Evolutionary conservation across 371 early-diverging fungal genomes (phyloP), one percentile per base, ranked within the genome.

Genomic region (Lichtheimia ornata): DNA sequence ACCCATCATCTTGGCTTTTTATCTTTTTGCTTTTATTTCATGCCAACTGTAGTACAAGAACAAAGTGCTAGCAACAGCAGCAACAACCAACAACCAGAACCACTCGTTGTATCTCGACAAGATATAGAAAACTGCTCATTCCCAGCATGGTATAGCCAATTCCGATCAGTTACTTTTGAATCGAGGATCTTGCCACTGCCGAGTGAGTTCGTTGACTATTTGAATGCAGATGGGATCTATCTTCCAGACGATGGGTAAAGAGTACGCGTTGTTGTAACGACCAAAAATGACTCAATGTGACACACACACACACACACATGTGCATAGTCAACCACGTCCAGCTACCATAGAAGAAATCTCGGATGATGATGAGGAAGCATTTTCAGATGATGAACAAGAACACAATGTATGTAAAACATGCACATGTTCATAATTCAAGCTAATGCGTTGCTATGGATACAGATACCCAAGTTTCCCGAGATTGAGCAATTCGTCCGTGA

Each of bases 201-300:
- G 0, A 68, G 69, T n/a, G 87, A 79, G 5, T 95, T 96, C 72
- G 61, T 96, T 17, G 81, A 86, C 7, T 97, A 95, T 57, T 74
- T 97, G 50, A 78, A 87, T 57, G 87, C 89, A 4, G 97, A 97
- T 64, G 89, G 94, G 3, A 83, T 97, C 13, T 88, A 86, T 62
- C 73, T 96, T 42, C 94, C 96, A 0, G 83, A 82, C 0, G 77
- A 86, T 47, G 84, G 76, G 84, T 84, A 81, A 53, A 54, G 53
- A 12, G 24, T 20, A 14, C 28, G 28, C 9, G 35, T 35, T 35
- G 35, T 22, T 5, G 35, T 9, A 9, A 28, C 9, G 35, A 9
- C 35, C 35, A 6, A 35, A 9, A 6, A 35, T 35, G 35, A 35
- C 11, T 35, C 11, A 35, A 35, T 11, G 5, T 1, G 56, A 7